Base-by-base conservation (phyloP, 1,284 basidiomycete genomes). In the Retiboletus flavoniger region DNA sequence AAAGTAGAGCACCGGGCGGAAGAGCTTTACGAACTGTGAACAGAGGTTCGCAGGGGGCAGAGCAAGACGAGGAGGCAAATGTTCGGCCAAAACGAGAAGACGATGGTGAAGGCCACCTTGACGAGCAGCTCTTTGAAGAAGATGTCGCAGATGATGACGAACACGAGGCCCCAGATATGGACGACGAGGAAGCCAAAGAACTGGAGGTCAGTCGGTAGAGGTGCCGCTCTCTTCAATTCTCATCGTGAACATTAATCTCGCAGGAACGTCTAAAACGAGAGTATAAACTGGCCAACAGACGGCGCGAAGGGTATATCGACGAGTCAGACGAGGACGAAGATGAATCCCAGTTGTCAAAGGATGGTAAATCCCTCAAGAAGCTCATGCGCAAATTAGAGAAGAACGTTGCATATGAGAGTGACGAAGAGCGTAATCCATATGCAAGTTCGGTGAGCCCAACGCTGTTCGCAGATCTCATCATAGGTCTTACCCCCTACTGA, bases 131-230 rank as follows among this genome's bases (percentile, higher is more conserved):
- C 24, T 94, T 83, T 63, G 91, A 94, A 63, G 90, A 90, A 63
- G 87, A 89, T 17, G 89, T 93, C 64, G 87, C 87, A 19, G 93
- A 94, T 62, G 92, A 95, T 60, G 92, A 95, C 49, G 92, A 94
- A 66, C 84, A 83, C 66, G 79, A 85, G 41, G 75, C 79, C 19
- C 87, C 90, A 53, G 84, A 84, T 29, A 75, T 77, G 51, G 85
- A 93, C 46, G 93, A 94, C 56, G 89, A 93, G 54, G 89, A 93
- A 65, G 81, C 85, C 36, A 93, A 90, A 67, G 91, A 94, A 68
- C 76, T 88, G n/a, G 91, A 93, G 79, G 91, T 88, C 51, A 29
- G 76, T 70, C 40, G 19, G 16, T 17, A 28, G 26, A 31, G 7
- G 31, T 19, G 39, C 32, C 24, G 16, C 14, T 43, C 17, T 10